Percentiles rank a stretch among this genome's conserved stretches.
phyloP scores from a whole-genome alignment of 495 filamentous ascomycete species.

The Penicillium robsamsonii region DNA sequence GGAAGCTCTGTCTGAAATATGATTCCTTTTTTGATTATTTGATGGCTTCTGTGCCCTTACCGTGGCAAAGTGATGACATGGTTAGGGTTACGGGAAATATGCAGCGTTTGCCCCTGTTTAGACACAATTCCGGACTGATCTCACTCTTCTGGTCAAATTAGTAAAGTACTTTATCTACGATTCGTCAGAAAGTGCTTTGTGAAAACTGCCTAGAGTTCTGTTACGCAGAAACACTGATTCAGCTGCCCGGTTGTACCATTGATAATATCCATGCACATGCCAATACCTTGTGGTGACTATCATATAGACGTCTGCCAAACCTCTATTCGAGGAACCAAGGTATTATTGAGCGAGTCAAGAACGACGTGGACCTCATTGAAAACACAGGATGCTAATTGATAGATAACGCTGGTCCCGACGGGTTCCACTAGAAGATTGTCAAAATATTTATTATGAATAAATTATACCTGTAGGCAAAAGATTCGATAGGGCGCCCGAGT shows the following conservation, averaged over 20 bases:
- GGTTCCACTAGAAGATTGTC: background rate
- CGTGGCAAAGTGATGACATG: background rate
- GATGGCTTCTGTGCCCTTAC: background rate
- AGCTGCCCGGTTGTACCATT: background rate
- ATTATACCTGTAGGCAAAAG: background rate
- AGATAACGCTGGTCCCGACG: background rate
- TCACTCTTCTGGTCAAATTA: background rate
- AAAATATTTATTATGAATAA: background rate
- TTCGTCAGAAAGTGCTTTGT: background rate
- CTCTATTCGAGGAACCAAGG: background rate
- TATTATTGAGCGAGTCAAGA: background rate
- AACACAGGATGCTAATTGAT: background rate
- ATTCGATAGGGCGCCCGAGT: background rate
- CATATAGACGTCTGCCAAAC: too few species aligned
- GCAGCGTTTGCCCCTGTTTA: background rate
- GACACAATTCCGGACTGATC: background rate
- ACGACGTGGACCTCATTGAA: background rate
- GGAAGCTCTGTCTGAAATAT: background rate
- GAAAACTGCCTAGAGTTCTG: background rate
- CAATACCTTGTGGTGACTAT: background rate
- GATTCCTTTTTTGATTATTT: background rate
- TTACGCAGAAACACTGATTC: background rate
- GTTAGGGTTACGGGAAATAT: background rate
- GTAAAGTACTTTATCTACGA: background rate
- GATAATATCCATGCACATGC: background rate